These are phyloP conservation scores for Talaromyces sp. DNA, from an alignment of 2,329 filamentous ascomycete species.

Conservation along the genomic window DNA sequence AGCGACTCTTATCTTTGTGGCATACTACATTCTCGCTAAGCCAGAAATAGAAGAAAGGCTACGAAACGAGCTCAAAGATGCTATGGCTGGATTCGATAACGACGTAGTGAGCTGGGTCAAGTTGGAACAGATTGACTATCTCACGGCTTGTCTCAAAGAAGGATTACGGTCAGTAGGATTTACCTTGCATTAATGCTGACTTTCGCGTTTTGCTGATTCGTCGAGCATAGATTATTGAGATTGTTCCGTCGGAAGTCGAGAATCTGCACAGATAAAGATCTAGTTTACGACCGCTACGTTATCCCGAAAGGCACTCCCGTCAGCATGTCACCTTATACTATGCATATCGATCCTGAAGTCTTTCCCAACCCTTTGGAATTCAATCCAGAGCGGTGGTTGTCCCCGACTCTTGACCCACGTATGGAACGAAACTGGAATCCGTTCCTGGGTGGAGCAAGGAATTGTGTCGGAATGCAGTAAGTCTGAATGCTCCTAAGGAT, in stretches of 20 bases:
- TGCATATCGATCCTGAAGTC: slow-evolving; percentile 27
- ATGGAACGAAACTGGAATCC: neutral
- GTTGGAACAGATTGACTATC: neutral
- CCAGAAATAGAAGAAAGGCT: slow-evolving; percentile 2
- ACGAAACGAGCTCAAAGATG: neutral
- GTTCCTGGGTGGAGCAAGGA: neutral
- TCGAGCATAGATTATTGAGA: neutral
- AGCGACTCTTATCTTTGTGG: slow-evolving; percentile 22
- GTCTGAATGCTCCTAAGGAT: no score
- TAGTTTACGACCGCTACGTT: neutral
- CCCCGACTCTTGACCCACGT: neutral
- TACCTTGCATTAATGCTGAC: no score
- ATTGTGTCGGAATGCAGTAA: neutral
- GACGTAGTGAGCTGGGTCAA: neutral
- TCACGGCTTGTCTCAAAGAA: neutral
- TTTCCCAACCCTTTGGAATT: slow-evolving; percentile 22
- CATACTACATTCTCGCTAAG: slow-evolving; percentile 14
- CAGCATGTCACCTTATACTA: slow-evolving; percentile 29
- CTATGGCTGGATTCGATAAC: neutral
- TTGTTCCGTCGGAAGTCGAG: neutral
- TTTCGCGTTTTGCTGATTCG: no score
- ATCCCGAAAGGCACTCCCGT: slow-evolving; percentile 22
- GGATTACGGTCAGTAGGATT: neutral
- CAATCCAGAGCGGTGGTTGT: neutral
- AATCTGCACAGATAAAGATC: neutral